Evolutionary conservation across 2,329 filamentous ascomycete species (phyloP).

Genomic region (Myriangium duriaei): DNA sequence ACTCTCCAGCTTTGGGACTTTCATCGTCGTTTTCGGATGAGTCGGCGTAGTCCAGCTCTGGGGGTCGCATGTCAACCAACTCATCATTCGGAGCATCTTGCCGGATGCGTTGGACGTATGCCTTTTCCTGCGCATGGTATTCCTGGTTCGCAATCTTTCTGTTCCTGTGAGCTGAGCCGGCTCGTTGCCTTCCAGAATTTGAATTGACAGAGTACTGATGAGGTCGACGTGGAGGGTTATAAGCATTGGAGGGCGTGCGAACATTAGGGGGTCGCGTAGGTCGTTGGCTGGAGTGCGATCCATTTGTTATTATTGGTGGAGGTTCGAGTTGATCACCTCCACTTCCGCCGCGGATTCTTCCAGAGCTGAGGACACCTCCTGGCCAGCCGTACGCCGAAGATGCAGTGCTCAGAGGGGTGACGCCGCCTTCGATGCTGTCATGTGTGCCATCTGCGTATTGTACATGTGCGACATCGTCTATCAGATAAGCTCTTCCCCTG

Average conservation of each 20-base stretch:
- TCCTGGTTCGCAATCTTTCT: constrained; percentile 56
- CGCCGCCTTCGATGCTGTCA: constrained; percentile 13
- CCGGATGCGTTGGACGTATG: constrained; percentile 83
- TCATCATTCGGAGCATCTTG: constrained; percentile 53
- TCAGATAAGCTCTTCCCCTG: not conserved
- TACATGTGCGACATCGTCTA: constrained; percentile 6
- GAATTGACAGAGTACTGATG: constrained; percentile 35
- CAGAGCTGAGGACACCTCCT: constrained; percentile 7
- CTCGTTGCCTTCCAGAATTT: constrained; percentile 39
- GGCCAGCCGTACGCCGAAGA: constrained; percentile 20
- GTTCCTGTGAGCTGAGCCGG: constrained; percentile 42
- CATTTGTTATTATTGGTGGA: constrained; percentile 14
- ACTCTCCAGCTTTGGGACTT: constrained; percentile 71
- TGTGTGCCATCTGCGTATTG: constrained; percentile 9
- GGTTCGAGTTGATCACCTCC: constrained; percentile 12
- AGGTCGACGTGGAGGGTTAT: constrained; percentile 36
- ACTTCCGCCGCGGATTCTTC: constrained; percentile 9
- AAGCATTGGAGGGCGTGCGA: constrained; percentile 37
- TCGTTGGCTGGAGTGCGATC: constrained; percentile 16
- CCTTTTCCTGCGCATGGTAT: constrained; percentile 78
- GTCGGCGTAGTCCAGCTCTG: constrained; percentile 53
- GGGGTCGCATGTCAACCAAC: constrained; percentile 58
- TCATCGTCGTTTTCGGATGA: constrained; percentile 87
- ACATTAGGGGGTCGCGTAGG: constrained; percentile 29
- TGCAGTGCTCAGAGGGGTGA: constrained; percentile 19